These are phyloP conservation scores for Sclerotinia minor DNA, from an alignment of 2,329 filamentous ascomycete genomes.

Conservation along the genomic window DNA sequence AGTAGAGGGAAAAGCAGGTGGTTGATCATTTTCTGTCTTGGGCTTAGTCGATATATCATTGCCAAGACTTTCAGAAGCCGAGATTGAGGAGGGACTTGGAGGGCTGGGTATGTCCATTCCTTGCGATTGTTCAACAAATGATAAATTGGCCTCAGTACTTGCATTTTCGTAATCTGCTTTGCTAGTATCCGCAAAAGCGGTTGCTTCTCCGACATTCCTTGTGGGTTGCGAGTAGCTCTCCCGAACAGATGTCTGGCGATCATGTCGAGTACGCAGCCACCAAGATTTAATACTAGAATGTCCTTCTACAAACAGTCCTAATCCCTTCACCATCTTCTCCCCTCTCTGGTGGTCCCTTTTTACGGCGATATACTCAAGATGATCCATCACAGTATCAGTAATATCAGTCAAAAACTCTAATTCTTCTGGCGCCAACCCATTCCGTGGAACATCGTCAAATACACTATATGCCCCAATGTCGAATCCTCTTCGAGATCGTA, in stretches of 20 bases:
- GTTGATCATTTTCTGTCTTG: neutral
- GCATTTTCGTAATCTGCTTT: neutral
- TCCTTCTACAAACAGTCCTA: constrained; percentile 25
- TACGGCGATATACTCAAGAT: constrained; percentile 57
- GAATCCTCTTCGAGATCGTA: constrained; percentile 34
- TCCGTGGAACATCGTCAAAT: constrained; percentile 55
- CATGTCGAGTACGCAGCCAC: constrained; percentile 37
- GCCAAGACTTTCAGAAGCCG: neutral
- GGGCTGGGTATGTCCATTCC: neutral
- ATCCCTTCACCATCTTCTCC: constrained; percentile 26
- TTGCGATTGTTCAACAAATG: neutral
- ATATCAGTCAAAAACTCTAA: constrained; percentile 58
- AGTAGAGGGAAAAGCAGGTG: neutral
- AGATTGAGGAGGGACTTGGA: neutral
- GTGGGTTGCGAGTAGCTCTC: neutral
- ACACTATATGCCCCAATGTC: constrained; percentile 44
- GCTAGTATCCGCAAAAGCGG: neutral
- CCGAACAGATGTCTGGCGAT: constrained; percentile 15
- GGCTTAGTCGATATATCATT: neutral
- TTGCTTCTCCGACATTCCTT: neutral
- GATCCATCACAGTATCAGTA: constrained; percentile 57
- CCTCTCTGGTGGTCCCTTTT: constrained; percentile 44
- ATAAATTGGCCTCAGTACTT: neutral
- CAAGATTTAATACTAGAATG: constrained; percentile 26
- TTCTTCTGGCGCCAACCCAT: constrained; percentile 51